Conservation (phyloP, 2,329 filamentous ascomycete genomes). For the Cytospora mali region DNA sequence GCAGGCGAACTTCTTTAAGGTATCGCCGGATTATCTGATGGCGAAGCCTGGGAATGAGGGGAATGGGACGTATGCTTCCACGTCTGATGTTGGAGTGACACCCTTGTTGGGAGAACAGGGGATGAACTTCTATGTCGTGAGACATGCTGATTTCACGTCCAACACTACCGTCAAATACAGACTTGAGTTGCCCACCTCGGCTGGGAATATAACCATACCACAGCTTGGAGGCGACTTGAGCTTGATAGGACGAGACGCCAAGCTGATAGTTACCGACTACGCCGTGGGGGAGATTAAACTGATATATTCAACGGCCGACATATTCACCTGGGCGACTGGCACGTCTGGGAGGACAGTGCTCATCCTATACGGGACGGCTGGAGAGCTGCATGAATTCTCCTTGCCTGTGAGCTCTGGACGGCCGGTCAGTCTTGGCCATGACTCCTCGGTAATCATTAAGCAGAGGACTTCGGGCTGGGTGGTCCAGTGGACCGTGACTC, state of each 20-base stretch:
- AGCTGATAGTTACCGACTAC: constrained; percentile 68
- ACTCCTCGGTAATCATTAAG: constrained; percentile 31
- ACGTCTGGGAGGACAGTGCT: constrained; percentile 61
- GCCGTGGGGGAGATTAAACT: constrained; percentile 59
- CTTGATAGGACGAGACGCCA: constrained; percentile 65
- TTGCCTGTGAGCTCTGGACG: constrained; percentile 35
- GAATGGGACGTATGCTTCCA: constrained; percentile 54
- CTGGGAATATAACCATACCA: constrained; percentile 55
- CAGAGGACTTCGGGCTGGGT: constrained; percentile 27
- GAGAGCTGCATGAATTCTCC: constrained; percentile 66
- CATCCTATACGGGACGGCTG: constrained; percentile 64
- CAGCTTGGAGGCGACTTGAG: constrained; percentile 58
- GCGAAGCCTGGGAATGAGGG: constrained; percentile 54
- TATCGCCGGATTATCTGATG: constrained; percentile 69
- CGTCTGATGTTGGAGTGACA: constrained; percentile 60
- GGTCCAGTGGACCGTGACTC: constrained; percentile 38
- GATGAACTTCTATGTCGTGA: constrained; percentile 63
- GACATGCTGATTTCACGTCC: constrained; percentile 66
- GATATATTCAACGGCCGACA: constrained; percentile 69
- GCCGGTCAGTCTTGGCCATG: constrained; percentile 19
- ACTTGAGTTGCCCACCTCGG: constrained; percentile 60
- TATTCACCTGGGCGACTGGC: constrained; percentile 71
- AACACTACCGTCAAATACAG: constrained; percentile 60
- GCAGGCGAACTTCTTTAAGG: constrained; percentile 72
- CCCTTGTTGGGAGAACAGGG: constrained; percentile 57